phyloP scores from a whole-genome alignment of 306 rosid species.

The Ormosia emarginata region DNA sequence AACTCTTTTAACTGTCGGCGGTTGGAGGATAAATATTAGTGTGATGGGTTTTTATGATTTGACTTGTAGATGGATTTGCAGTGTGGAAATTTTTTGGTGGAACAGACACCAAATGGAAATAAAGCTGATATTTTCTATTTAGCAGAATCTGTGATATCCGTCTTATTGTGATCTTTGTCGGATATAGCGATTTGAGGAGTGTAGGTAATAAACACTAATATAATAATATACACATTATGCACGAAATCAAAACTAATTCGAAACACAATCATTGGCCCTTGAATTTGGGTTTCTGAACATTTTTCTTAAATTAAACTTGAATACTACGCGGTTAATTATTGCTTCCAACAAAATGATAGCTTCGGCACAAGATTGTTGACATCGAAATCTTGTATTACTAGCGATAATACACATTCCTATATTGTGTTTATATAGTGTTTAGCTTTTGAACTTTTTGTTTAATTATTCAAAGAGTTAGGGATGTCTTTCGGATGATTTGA shows the following conservation, averaged over 20 bases:
- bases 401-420: too few species aligned
- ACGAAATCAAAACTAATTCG: background rate
- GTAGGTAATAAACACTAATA: conserved; percentile 2
- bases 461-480: too few species aligned
- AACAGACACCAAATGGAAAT: background rate
- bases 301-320: background rate
- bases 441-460: too few species aligned
- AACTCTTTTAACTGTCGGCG: background rate
- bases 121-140: background rate
- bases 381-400: background rate
- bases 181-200: conserved; percentile 12
- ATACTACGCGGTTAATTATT: background rate
- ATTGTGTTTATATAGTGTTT: too few species aligned
- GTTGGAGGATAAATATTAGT: background rate
- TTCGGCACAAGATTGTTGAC: background rate
- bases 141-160: background rate
- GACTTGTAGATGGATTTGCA: conserved; percentile 7
- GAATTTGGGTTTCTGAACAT: background rate
- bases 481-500: too few species aligned
- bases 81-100: background rate
- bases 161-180: conserved; percentile 18
- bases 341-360: background rate
- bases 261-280: conserved; percentile 1
- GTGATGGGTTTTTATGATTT: conserved; percentile 14
- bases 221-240: background rate